Percentiles rank a stretch among this genome's conserved stretches.
These are phyloP conservation scores for Populus alba DNA, from an alignment of 345 rosid species.

Conservation along the genomic window DNA sequence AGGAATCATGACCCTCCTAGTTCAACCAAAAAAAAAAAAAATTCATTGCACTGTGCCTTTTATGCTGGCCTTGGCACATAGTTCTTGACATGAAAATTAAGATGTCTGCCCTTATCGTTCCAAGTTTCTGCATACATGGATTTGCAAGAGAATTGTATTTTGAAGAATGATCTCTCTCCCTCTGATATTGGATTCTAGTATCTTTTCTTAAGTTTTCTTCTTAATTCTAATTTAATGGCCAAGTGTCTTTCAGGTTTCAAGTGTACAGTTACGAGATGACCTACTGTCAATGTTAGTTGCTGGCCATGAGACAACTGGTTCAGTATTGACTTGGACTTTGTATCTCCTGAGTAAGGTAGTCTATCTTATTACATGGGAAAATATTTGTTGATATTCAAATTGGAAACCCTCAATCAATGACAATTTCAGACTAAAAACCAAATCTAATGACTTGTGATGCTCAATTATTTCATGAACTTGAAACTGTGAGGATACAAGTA, in stretches of 20 bases:
- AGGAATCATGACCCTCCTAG: constrained; percentile 38
- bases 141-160: neutral
- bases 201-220: neutral
- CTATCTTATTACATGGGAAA: neutral
- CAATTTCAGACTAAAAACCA: neutral
- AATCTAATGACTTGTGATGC: too few species aligned
- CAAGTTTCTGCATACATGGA: too few species aligned
- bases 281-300: constrained; percentile 95
- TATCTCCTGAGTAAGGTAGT: constrained; percentile 94
- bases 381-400: neutral
- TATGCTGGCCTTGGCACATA: neutral
- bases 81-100: neutral
- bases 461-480: neutral
- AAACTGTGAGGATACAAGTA: neutral
- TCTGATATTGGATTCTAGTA: neutral
- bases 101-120: too few species aligned
- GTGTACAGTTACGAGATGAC: constrained; percentile 82
- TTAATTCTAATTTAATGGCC: constrained; percentile 8
- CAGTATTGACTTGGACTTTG: constrained; percentile 91
- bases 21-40: neutral
- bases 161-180: neutral
- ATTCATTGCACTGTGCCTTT: neutral
- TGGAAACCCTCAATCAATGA: neutral
- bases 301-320: constrained; percentile 96
- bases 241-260: constrained; percentile 57